These are phyloP conservation scores for Endothia cerciana DNA, from an alignment of 2,329 filamentous ascomycete genomes.

Conservation along the genomic window DNA sequence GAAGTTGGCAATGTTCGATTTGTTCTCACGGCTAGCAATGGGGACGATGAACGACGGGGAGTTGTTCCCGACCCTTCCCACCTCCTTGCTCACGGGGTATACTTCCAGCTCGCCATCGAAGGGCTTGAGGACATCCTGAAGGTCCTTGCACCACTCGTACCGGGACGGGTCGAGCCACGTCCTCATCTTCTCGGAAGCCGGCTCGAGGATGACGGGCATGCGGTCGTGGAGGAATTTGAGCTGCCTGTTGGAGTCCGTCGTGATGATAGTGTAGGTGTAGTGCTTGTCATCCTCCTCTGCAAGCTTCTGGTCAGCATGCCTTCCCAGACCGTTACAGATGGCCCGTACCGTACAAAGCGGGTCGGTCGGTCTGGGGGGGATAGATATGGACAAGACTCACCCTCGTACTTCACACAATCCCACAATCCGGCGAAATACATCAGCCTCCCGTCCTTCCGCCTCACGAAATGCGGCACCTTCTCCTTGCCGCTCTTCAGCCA, in stretches of 20 bases:
- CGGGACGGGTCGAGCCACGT: slow-evolving; percentile 78
- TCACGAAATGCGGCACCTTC: slow-evolving; percentile 83
- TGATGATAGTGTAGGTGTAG: slow-evolving; percentile 94
- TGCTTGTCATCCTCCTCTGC: slow-evolving; percentile 65
- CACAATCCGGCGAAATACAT: slow-evolving; percentile 92
- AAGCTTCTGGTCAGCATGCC: slow-evolving; percentile 1
- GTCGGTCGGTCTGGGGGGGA: not conserved
- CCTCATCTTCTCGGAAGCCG: slow-evolving; percentile 69
- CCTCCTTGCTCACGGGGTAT: slow-evolving; percentile 85
- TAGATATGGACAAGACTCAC: slow-evolving; percentile 43
- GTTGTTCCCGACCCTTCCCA: slow-evolving; percentile 93
- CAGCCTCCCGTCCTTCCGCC: slow-evolving; percentile 77
- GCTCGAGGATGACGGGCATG: slow-evolving; percentile 92
- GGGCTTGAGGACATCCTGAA: slow-evolving; percentile 80
- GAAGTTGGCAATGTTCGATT: slow-evolving; percentile 92
- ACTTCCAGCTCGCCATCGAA: slow-evolving; percentile 79
- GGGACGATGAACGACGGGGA: slow-evolving; percentile 83
- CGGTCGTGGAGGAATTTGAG: slow-evolving; percentile 87
- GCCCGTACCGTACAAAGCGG: not conserved
- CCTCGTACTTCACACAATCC: slow-evolving; percentile 84
- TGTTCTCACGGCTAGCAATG: slow-evolving; percentile 83
- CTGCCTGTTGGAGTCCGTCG: slow-evolving; percentile 82
- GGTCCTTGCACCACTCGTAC: slow-evolving; percentile 74
- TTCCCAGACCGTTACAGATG: not conserved
- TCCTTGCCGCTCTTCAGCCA: slow-evolving; percentile 87